Evolutionary conservation across 441 rosid species (phyloP), one percentile per base, ranked within the genome.

Genomic region (Francoa sonchifolia): DNA sequence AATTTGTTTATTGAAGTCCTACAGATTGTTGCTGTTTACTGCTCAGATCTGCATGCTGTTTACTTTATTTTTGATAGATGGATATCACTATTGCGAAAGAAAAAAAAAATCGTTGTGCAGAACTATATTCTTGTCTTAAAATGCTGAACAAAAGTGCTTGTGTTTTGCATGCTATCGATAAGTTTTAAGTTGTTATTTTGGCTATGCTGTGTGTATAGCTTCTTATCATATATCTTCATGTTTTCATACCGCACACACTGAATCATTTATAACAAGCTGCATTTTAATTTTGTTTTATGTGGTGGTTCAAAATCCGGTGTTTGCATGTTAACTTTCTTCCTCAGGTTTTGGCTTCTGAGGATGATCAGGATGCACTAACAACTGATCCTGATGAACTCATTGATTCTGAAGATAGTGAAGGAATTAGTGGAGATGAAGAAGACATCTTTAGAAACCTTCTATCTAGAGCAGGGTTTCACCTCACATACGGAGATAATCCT

Each of bases 331-430:
- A 3, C 50, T 47, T 47, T 45, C 34, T 44, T 44, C 54, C 37
- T 50, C 57, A 92, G 99, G 99, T 92, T 52, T 59, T 81, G 58
- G 95, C 92, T 38, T 92, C 88, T 23, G 97, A 92, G 59, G 99
- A 87, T 50, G 97, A 87, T 59, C 99, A 84, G 68, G 97, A 92
- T 61, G 90, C 92, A 49, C 62, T 92, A 71, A 87, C 92, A 30
- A 84, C 97, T 19, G 99, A 92, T 77, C 97, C 97, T 56, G 99
- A 92, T 69, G 99, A 92, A 53, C 80, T 83, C 34, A 65, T 92
- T 68, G 97, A 82, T 66, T 92, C 97, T 57, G 99, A 92, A 39
- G 99, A 84, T 41, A 81, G 95, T 57, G 99, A 87, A 57, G 92
- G 83, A 61, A 67, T 84, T 39, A 79, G 95, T 49, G 95, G 97